phyloP scores from a whole-genome alignment of 2,329 filamentous ascomycete genomes.

The Incumbomyces delicatus region DNA sequence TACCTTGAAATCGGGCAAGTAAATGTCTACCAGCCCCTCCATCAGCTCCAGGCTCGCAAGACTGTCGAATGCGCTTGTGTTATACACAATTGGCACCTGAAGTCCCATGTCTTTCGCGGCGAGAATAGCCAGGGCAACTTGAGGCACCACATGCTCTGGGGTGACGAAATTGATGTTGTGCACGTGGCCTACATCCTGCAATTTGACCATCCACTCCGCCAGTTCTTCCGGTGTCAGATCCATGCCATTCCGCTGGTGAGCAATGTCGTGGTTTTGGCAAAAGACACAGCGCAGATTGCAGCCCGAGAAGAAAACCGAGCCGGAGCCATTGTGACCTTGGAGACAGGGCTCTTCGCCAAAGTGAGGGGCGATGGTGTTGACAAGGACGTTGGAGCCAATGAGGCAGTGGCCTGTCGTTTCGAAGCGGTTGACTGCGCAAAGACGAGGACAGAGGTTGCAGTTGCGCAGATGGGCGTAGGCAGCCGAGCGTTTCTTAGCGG shows the following conservation, averaged over 20 bases:
- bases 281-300: slow-evolving; percentile 64
- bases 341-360: slow-evolving; percentile 79
- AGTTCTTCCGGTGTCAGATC: slow-evolving; percentile 70
- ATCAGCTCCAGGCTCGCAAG: slow-evolving; percentile 61
- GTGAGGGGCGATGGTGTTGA: slow-evolving; percentile 77
- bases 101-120: slow-evolving; percentile 62
- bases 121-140: slow-evolving; percentile 67
- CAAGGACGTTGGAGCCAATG: slow-evolving; percentile 63
- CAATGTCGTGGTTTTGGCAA: slow-evolving; percentile 76
- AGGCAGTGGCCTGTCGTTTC: slow-evolving; percentile 69
- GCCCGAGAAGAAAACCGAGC: slow-evolving; percentile 71
- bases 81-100: slow-evolving; percentile 68
- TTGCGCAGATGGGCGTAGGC: slow-evolving; percentile 67
- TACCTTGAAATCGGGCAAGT: slow-evolving; percentile 81
- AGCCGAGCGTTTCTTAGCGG: slow-evolving; percentile 60
- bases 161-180: slow-evolving; percentile 87
- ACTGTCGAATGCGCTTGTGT: slow-evolving; percentile 73
- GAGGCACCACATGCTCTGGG: slow-evolving; percentile 76
- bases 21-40: slow-evolving; percentile 74
- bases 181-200: slow-evolving; percentile 69
- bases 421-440: slow-evolving; percentile 72
- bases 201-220: slow-evolving; percentile 71
- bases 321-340: slow-evolving; percentile 70
- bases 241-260: slow-evolving; percentile 71
- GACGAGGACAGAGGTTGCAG: slow-evolving; percentile 71